A percentile compares a stretch with the other conserved stretches of the same genome.
phyloP scores from a whole-genome alignment of 495 filamentous ascomycete genomes.

The Trichodelitschia bisporula region DNA sequence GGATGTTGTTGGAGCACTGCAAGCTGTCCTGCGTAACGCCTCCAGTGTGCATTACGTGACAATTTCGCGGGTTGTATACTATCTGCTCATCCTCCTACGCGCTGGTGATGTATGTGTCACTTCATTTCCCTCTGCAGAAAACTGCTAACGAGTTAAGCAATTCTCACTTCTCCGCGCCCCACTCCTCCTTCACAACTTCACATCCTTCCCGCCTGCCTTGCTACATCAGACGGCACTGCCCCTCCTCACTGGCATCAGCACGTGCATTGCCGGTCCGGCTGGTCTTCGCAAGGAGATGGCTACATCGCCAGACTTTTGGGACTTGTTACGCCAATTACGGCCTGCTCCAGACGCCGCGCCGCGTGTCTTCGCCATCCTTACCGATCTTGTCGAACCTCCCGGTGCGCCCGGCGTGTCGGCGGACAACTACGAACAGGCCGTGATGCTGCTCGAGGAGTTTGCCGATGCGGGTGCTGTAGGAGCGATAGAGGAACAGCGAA shows the following conservation, averaged over 20 bases:
- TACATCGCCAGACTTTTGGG: slow-evolving; percentile 94
- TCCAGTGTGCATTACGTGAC: slow-evolving; percentile 53
- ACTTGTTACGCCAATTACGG: slow-evolving; percentile 56
- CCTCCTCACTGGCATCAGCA: slow-evolving; percentile 50
- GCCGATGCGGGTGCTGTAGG: slow-evolving; percentile 66
- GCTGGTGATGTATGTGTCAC: slow-evolving; percentile 51
- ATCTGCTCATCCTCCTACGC: slow-evolving; percentile 60
- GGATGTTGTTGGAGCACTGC: slow-evolving; percentile 51
- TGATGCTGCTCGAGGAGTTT: slow-evolving; percentile 72
- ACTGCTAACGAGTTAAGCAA: not conserved
- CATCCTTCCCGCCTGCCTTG: slow-evolving; percentile 54
- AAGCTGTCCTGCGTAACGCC: slow-evolving; percentile 58
- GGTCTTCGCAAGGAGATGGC: slow-evolving; percentile 76
- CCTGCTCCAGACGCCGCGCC: slow-evolving; percentile 39
- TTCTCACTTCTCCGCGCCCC: slow-evolving; percentile 64
- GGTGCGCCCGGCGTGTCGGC: slow-evolving; percentile 42
- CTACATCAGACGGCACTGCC: slow-evolving; percentile 51
- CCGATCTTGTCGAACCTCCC: slow-evolving; percentile 32
- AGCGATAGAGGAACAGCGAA: slow-evolving; percentile 52
- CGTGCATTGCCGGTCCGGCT: slow-evolving; percentile 52
- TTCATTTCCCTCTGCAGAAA: not conserved
- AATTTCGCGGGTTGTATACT: slow-evolving; percentile 62
- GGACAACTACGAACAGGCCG: slow-evolving; percentile 80
- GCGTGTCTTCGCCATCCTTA: slow-evolving; percentile 61
- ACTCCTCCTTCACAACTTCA: slow-evolving; percentile 79